Base-by-base conservation (phyloP, 2,329 filamentous ascomycete genomes). In the Bisporella sp. region DNA sequence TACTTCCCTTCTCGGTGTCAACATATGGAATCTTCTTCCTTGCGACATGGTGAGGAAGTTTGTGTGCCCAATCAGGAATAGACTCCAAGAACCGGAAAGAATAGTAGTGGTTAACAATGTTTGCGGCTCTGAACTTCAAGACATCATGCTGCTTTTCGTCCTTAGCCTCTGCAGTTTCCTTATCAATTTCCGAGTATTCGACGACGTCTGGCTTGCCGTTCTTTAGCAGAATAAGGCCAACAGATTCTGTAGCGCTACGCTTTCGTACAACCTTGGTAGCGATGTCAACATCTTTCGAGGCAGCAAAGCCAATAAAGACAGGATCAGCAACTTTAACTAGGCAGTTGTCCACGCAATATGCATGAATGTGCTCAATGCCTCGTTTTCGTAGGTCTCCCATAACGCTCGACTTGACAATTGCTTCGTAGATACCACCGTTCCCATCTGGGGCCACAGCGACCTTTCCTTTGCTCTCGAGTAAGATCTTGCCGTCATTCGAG, bases 61-160 rank as follows among this genome's bases (percentile, higher is more conserved):
- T 82, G 72, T 90, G 78, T 13, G 81, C 83, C 88, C 89, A 96
- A 61, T 82, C 73, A 51, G 93, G 90, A 61, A 96, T 96, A 57
- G 82, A 85, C 69, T 96, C 87, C 45, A 99, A 79, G 79, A 96
- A 97, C 59, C 79, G 74, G 76, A 91, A 92, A 44, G 89, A 95
- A 76, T 99, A 99, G 81, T 97, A 99, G 78, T 99, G 93, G 78
- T 99, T 99, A 73, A 99, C 93, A 62, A 99, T 99, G 76, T 99
- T 99, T 65, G 92, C 93, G 51, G 93, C 92, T 55, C 93, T 87
- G 83, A 96, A 97, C 72, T 92, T 95, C 66, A 99, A 84, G 48
- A 96, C 76, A 51, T 81, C 84, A 3, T 81, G 75, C 64, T 96
- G 84, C 69, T 87, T 87, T 49, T 85, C 71, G 66, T 99, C 93